Base-by-base conservation (phyloP, 352 stramenopile genomes). In the Phytophthora syringae region DNA sequence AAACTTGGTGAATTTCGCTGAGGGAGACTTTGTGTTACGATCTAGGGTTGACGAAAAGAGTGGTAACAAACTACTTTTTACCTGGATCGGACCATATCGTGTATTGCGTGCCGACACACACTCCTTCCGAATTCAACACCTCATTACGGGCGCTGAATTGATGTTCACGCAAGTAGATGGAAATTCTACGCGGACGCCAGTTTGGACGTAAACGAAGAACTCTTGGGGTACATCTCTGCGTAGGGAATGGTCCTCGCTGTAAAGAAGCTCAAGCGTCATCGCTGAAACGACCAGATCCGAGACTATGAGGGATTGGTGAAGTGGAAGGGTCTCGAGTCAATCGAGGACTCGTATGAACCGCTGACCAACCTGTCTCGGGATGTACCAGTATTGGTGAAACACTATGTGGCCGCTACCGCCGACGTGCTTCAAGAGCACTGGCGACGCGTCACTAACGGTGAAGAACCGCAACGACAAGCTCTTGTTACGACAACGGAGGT, bases 141-240 rank as follows among this genome's bases (percentile, higher is more conserved):
- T n/a, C n/a, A n/a, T n/a, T n/a, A n/a, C n/a, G n/a, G n/a, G n/a
- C n/a, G n/a, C n/a, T n/a, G n/a, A n/a, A 1, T 39, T 1, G 55
- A 64, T n/a, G 45, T 51, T 1, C 55, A 64, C n/a, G 10, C 55
- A 21, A 56, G 44, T 9, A 11, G 55, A 16, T 12, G 51, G 20
- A 60, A 60, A 39, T 52, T 60, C n/a, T 60, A 60, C 27, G 40
- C 40, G n/a, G 52, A 60, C 21, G 7, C 18, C 15, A 52, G 40
- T 13, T 44, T 60, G 12, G 20, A 60, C 30, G 52, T 60, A 3
- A 45, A 5, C 30, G 40, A 60, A 18, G 52, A 60, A 24, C 39
- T 60, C 4, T 25, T 51, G 4, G 52, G 52, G n/a, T 18, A 60
- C 39, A 39, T 60, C 15, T 42, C 52, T 20, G 7, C 52, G 11